Base-by-base conservation (phyloP, 257 asterid genomes). In the Forsythia viridissima region DNA sequence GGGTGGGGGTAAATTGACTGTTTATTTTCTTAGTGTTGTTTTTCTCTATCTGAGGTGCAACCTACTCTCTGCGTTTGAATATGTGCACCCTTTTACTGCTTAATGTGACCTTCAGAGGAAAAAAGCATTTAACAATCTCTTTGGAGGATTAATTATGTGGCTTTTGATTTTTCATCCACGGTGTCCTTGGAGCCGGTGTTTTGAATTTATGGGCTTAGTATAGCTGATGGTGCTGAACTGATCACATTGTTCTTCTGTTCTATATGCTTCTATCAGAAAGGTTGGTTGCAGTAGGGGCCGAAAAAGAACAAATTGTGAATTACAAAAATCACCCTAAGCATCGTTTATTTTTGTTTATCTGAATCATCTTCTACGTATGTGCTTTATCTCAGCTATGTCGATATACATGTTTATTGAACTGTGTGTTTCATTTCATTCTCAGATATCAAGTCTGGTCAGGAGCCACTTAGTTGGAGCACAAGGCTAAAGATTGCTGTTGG, bases 401-500 rank as follows among this genome's bases (percentile, higher is more conserved):
- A 7, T 43, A 44, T 72, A 15, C 9, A 44, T 44, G 11, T 24
- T 24, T 72, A 24, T 44, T 12, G n/a, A 46, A 21, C 5, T 52
- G 36, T 24, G 34, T 76, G 12, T 30, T 4, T 51, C 18, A 11
- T 55, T 55, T 2, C 36, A 11, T 71, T 67, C 8, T 51, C 77
- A 90, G 97, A 90, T 80, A 15, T 92, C 59, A 90, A 85, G 61
- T 84, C 90, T 0, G 91, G 77, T 18, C 90, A 85, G 71, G 85
- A 73, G 85, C 89, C 95, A 24, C 78, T 92, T 15, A 86, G 88
- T 76, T 92, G 95, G 97, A 69, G 82, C 41, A 92, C 85, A 57
- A 84, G 97, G 61, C 76, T 92, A 71, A 89, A 90, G 88, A 87
- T 92, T 37, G 95, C 95, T 0, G 77, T 77, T 24, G 93, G 93